These are phyloP conservation scores for Dictyostelium intermedium DNA, from an alignment of 78 protist species.

Conservation along the genomic window DNA sequence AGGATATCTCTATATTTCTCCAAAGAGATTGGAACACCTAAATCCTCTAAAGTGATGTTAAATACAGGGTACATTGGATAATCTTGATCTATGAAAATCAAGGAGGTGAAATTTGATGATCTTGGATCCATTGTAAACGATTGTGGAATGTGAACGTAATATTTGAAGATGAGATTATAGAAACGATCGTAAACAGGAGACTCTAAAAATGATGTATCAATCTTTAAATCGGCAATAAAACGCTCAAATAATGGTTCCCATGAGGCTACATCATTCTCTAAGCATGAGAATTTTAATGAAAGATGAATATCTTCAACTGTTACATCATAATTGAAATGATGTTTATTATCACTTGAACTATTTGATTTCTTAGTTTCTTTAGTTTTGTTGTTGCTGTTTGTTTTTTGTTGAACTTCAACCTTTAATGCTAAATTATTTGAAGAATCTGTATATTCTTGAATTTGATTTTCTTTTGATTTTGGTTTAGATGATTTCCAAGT, in stretches of 20 bases:
- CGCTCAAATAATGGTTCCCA: not conserved
- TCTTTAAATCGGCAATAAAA: not conserved
- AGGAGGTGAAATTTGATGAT: not conserved
- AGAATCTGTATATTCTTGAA: constrained; percentile 1
- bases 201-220: not conserved
- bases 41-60: constrained; percentile 33
- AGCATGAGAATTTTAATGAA: not conserved
- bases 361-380: not conserved
- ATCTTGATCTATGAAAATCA: not conserved
- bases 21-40: not conserved
- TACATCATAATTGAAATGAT: not conserved
- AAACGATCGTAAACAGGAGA: constrained; percentile 7
- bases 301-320: not conserved
- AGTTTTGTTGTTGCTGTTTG: not conserved
- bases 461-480: not conserved
- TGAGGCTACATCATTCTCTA: not conserved
- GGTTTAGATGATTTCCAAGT: not conserved
- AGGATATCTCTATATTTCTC: constrained; percentile 20
- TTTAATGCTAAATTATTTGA: not conserved
- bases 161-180: not conserved
- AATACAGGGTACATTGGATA: constrained; percentile 12
- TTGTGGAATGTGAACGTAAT: not conserved
- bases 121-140: not conserved
- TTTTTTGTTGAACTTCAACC: not conserved
- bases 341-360: not conserved